Percentiles rank a stretch among this genome's conserved stretches.
phyloP scores from a whole-genome alignment of 1,284 basidiomycete genomes.

The Fomitiporia mediterranea region DNA sequence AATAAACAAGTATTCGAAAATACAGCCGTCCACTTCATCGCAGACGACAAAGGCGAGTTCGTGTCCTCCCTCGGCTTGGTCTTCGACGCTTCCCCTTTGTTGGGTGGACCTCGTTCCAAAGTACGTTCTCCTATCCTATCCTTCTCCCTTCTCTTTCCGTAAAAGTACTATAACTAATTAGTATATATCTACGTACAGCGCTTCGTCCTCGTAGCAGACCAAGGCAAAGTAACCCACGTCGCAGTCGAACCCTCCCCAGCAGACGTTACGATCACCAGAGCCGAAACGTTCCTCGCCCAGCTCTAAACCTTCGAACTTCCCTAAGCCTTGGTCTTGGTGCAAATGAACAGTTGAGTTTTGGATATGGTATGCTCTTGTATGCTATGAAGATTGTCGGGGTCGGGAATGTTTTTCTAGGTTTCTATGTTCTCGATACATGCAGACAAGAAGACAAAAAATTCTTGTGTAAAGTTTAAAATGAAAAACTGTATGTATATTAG shows the following conservation, averaged over 20 bases:
- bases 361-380: neutral
- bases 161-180: neutral
- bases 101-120: constrained; percentile 66
- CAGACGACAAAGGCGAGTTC: constrained; percentile 63
- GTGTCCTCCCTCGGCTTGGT: constrained; percentile 54
- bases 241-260: constrained; percentile 34
- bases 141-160: neutral
- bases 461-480: neutral
- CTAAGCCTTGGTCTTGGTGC: too few relatives aligned
- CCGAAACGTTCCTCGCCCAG: constrained; percentile 32
- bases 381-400: neutral
- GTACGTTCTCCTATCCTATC: constrained; percentile 31
- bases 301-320: constrained; percentile 8
- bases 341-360: neutral
- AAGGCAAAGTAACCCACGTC: constrained; percentile 34
- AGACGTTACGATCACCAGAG: constrained; percentile 34
- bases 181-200: neutral
- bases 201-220: constrained; percentile 26
- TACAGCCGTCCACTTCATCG: constrained; percentile 55
- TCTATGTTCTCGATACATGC: neutral
- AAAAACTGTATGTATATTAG: too few relatives aligned
- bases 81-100: constrained; percentile 55
- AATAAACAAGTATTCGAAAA: neutral
- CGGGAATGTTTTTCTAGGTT: neutral
- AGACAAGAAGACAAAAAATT: neutral